Percentiles rank a stretch among this genome's conserved stretches.
Conservation (phyloP, 202 grass and related monocot genomes). For the Elaeis oleifera region DNA sequence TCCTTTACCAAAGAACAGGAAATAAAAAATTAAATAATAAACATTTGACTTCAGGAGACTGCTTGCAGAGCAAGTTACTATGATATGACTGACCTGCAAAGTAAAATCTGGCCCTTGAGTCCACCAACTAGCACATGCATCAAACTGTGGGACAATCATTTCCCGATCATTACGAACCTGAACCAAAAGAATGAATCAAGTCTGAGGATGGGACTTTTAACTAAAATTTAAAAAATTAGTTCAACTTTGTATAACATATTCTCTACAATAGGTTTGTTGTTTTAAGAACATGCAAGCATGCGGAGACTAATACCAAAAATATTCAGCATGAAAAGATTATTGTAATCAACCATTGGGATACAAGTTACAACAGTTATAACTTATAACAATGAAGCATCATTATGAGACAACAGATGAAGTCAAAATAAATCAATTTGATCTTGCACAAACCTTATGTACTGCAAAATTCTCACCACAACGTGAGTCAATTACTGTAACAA, state of each 20-base stretch:
- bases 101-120: conserved; percentile 90
- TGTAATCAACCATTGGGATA: too few species aligned
- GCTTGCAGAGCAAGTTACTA: neutral
- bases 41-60: too few species aligned
- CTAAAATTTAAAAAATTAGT: neutral
- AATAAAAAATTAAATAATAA: too few species aligned
- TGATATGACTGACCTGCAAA: conserved; percentile 41
- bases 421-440: neutral
- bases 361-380: too few species aligned
- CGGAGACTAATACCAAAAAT: too few species aligned
- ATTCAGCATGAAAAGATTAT: too few species aligned
- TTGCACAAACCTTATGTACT: conserved; percentile 60
- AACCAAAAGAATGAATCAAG: neutral
- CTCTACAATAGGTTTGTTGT: too few species aligned
- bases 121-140: conserved; percentile 98
- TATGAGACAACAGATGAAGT: too few species aligned
- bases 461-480: conserved; percentile 91
- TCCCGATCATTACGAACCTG: conserved; percentile 55
- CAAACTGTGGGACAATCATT: conserved; percentile 77
- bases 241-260: too few species aligned
- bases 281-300: too few species aligned
- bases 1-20: too few species aligned
- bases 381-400: too few species aligned
- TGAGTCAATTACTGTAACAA: conserved; percentile 86
- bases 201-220: neutral